Base-by-base conservation (phyloP, 1,139 yeast species). In the Yamadazyma mexicana region DNA sequence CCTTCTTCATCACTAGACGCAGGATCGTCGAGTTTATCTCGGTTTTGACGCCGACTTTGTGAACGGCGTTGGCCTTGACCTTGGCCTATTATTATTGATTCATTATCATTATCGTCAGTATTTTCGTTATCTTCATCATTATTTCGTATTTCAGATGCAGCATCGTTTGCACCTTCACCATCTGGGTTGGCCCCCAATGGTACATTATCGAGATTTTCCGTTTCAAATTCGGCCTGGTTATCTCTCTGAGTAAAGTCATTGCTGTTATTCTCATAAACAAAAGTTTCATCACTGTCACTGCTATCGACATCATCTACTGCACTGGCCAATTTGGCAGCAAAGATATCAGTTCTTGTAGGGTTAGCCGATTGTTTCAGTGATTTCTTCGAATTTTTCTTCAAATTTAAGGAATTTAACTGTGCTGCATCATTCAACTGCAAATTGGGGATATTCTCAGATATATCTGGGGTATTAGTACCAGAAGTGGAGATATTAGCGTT, bases 301-400 rank as follows among this genome's bases (percentile, higher is more conserved):
- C 85, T 79, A 44, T 86, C 89, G 18, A 79, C 88, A 52, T 88
- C 96, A 51, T 87, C 96, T 7, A 91, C 95, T 1, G 98, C 98
- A 47, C 89, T 83, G 6, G 97, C 97, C 46, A 91, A 69, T 52
- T 85, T 85, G 0, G 98, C 97, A 10, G 98, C 98, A 63, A 91
- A 91, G 43, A 87, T 81, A 55, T 91, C 98, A 0, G 96, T 92
- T 56, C 89, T 78, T 4, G 95, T 70, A 31, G 64, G 75, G 48
- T 49, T 61, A 32, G 63, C 75, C 49, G 46, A 58, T 38, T 62
- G 66, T 36, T 60, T 62, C 2, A 60, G 47, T 4, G 50, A 44
- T 36, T 54, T 58, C 40, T 57, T 59, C n/a, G 40, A 40, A 35
- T 51, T 55, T 20, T 39, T 40, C 32, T 16, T 33, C 10, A 34